These are phyloP conservation scores for Dillenia suffruticosa DNA, from an alignment of 164 flowering plant species.

Conservation along the genomic window DNA sequence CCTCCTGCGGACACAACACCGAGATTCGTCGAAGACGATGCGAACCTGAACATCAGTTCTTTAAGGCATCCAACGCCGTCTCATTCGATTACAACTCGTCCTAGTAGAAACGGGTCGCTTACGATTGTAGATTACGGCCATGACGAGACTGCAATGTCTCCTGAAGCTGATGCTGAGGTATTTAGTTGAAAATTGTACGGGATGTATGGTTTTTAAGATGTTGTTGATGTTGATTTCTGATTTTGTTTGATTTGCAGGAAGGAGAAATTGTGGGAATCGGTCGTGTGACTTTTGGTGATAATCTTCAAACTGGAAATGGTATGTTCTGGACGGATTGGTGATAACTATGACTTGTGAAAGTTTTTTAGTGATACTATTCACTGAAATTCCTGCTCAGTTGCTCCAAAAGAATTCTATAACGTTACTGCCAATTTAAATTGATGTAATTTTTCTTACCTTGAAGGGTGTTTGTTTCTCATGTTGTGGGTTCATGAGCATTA, in stretches of 20 bases:
- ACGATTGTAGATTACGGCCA: conserved; percentile 82
- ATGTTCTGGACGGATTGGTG: conserved; percentile 6
- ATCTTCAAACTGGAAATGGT: conserved; percentile 43
- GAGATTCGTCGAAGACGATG: conserved; percentile 7
- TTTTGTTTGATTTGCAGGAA: conserved; percentile 38
- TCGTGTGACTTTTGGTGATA: conserved; percentile 21
- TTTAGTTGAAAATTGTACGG: neutral
- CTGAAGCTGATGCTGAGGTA: conserved; percentile 96
- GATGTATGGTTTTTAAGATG: neutral
- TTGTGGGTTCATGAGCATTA: no score
- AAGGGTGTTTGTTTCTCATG: no score
- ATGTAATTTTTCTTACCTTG: no score
- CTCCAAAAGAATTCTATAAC: no score
- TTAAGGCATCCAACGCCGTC: conserved; percentile 15
- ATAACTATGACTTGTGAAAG: neutral
- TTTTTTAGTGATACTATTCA: no score
- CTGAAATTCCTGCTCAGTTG: no score
- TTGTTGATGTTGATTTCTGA: conserved; percentile 3
- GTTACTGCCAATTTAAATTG: no score
- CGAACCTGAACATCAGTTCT: conserved; percentile 6
- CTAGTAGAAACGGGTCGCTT: conserved; percentile 24
- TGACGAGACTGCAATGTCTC: conserved; percentile 86
- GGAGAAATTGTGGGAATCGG: conserved; percentile 41
- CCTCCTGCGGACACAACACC: conserved; percentile 13
- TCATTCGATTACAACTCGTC: neutral